Percentiles rank a stretch among this genome's conserved stretches.
These are phyloP conservation scores for Vinca major DNA, from an alignment of 305 asterid species.

Conservation along the genomic window DNA sequence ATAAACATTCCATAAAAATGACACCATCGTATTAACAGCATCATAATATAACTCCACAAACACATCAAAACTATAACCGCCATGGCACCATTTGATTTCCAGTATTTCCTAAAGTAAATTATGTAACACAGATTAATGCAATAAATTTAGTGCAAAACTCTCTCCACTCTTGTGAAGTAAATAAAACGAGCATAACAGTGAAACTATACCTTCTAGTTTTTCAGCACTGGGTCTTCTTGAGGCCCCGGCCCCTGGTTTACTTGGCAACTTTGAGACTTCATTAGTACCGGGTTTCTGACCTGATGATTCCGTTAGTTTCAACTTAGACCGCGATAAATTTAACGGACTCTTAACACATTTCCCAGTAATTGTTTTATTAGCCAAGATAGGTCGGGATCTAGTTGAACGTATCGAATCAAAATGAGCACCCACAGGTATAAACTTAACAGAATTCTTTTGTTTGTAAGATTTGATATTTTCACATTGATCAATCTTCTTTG, in stretches of 20 bases:
- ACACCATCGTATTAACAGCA: not conserved
- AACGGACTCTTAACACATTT: too few species aligned
- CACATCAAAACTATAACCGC: not conserved
- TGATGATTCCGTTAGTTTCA: not conserved
- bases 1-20: not conserved
- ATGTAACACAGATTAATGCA: too few species aligned
- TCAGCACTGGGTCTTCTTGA: slow-evolving; percentile 4
- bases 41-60: not conserved
- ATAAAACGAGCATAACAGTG: too few species aligned
- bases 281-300: not conserved
- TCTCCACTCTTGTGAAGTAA: too few species aligned
- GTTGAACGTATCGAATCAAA: not conserved
- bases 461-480: not conserved
- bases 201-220: not conserved
- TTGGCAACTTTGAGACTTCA: too few species aligned
- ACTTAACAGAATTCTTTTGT: too few species aligned
- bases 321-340: not conserved
- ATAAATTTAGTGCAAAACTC: too few species aligned
- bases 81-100: not conserved
- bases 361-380: too few species aligned
- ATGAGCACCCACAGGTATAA: not conserved
- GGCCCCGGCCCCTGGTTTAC: slow-evolving; percentile 5
- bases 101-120: too few species aligned
- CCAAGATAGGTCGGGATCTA: too few species aligned
- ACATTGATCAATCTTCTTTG: not conserved